Conservation (phyloP, 2,329 filamentous ascomycete genomes). For the Aureobasidium namibiae region DNA sequence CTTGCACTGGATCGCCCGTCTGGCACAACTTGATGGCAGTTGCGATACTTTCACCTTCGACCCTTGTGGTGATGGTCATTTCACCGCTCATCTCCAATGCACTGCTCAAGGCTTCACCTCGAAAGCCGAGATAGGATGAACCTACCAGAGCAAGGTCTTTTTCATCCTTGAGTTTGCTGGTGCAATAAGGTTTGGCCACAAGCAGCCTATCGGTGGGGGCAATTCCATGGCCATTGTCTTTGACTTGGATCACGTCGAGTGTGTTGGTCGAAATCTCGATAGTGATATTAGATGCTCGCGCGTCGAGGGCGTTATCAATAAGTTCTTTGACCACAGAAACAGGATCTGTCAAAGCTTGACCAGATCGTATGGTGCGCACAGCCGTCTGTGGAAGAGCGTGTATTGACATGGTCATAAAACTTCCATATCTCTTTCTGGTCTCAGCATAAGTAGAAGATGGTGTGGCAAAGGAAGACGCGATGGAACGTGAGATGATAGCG, state of each 20-base stretch:
- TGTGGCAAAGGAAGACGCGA: not conserved
- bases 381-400: conserved; percentile 34
- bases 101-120: conserved; percentile 65
- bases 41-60: conserved; percentile 53
- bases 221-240: conserved; percentile 69
- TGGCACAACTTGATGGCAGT: conserved; percentile 42
- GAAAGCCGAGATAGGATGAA: conserved; percentile 60
- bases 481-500: not conserved
- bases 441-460: not conserved
- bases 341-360: conserved; percentile 52
- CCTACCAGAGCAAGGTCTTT: conserved; percentile 52
- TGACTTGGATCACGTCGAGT: conserved; percentile 60
- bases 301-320: conserved; percentile 69
- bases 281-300: conserved; percentile 57
- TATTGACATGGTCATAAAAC: conserved; percentile 28
- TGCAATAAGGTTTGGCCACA: conserved; percentile 60
- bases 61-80: conserved; percentile 56
- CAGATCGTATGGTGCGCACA: conserved; percentile 51
- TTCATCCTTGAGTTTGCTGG: conserved; percentile 63
- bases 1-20: conserved; percentile 35
- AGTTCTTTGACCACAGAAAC: conserved; percentile 64
- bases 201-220: conserved; percentile 50
- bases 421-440: not conserved
- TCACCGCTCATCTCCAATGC: conserved; percentile 50
- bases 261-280: conserved; percentile 58